Evolutionary conservation across 2,329 filamentous ascomycete genomes (phyloP).

Genomic region (Cladosporium velox): DNA sequence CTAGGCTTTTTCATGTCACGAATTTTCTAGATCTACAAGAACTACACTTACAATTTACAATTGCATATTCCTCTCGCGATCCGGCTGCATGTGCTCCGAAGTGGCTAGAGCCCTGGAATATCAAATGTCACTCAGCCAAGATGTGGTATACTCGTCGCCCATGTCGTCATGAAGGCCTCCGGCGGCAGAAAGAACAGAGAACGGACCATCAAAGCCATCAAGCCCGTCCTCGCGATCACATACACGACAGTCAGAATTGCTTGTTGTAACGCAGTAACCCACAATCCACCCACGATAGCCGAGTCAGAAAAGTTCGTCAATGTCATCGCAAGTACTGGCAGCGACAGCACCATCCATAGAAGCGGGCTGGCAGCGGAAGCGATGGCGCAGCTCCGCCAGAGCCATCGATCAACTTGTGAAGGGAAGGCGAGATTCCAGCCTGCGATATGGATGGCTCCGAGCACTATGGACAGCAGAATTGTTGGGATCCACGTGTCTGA

Average conservation of each 20-base stretch:
- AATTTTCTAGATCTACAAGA: background rate
- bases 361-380: conserved; percentile 11
- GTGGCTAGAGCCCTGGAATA: background rate
- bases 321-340: background rate
- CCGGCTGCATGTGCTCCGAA: background rate
- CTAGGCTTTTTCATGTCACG: background rate
- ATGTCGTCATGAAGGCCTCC: conserved; percentile 9
- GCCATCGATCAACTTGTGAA: conserved; percentile 18
- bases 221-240: background rate
- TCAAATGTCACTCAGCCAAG: conserved; percentile 1
- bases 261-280: background rate
- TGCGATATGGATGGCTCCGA: conserved; percentile 23
- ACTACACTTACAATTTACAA: background rate
- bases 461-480: background rate
- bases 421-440: conserved; percentile 26
- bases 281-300: background rate
- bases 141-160: conserved; percentile 18
- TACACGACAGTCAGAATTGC: background rate
- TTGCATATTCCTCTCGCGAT: background rate
- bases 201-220: conserved; percentile 15
- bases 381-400: conserved; percentile 22
- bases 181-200: conserved; percentile 11
- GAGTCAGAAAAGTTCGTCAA: background rate
- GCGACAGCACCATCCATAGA: background rate
- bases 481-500: background rate